A percentile compares a stretch with the other conserved stretches of the same genome.
phyloP scores from a whole-genome alignment of 2,329 filamentous ascomycete genomes.

The Pyricularia sp. region DNA sequence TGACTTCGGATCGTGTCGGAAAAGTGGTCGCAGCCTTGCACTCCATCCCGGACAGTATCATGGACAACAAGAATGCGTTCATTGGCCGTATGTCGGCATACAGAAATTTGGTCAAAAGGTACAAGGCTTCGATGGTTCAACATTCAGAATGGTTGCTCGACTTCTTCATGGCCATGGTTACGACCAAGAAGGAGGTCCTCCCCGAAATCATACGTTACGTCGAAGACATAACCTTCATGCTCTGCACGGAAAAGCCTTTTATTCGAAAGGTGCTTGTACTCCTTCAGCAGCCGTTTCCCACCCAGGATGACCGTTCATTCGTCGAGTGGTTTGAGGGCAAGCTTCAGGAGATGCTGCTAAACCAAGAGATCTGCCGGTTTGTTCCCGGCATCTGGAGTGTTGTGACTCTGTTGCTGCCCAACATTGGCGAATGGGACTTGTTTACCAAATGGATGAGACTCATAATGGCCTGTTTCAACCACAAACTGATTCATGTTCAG shows the following conservation, averaged over 20 bases:
- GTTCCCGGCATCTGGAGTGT: slow-evolving; percentile 89
- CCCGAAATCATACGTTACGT: slow-evolving; percentile 66
- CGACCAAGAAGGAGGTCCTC: slow-evolving; percentile 67
- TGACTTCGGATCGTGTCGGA: slow-evolving; percentile 62
- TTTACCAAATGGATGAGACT: slow-evolving; percentile 61
- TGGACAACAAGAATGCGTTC: slow-evolving; percentile 66
- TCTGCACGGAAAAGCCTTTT: slow-evolving; percentile 61
- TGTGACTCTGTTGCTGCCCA: slow-evolving; percentile 68
- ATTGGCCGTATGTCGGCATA: slow-evolving; percentile 73
- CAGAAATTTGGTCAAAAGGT: slow-evolving; percentile 64
- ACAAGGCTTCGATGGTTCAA: slow-evolving; percentile 57
- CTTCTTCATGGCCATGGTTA: slow-evolving; percentile 73
- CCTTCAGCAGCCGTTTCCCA: slow-evolving; percentile 39
- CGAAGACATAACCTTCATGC: slow-evolving; percentile 55
- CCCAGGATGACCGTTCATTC: slow-evolving; percentile 48
- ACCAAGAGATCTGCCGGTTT: slow-evolving; percentile 48
- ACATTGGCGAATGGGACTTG: slow-evolving; percentile 61
- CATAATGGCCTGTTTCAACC: slow-evolving; percentile 82
- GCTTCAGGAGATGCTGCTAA: slow-evolving; percentile 59
- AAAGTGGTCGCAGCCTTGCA: slow-evolving; percentile 63
- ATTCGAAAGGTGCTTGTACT: slow-evolving; percentile 59
- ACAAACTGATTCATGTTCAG: slow-evolving; percentile 59
- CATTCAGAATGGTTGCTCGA: slow-evolving; percentile 75
- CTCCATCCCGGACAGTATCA: slow-evolving; percentile 62
- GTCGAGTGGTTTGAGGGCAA: slow-evolving; percentile 59